Evolutionary conservation across 805 yeast species (phyloP), one percentile per base, ranked within the genome.

Genomic region (Pichia deserticola): DNA sequence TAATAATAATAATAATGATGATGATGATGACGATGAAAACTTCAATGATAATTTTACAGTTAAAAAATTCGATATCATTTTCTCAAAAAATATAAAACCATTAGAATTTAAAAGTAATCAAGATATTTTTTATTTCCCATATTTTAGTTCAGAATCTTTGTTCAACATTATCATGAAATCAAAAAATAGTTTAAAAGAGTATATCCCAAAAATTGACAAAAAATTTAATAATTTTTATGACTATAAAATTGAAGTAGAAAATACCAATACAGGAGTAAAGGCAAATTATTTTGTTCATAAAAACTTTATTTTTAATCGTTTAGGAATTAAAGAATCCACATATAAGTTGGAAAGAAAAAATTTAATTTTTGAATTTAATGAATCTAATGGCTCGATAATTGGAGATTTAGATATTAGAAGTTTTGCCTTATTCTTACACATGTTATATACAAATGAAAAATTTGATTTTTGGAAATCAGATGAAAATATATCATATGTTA

Each of bases 381-480:
- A 49, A 15, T 15, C 38, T n/a, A 12, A 34, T 12, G 41, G 30
- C 13, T 35, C 12, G n/a, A 50, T 63, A 7, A 15, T 50, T n/a
- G 68, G 68, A 20, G 52, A 58, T 29, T 48, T 63, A 4, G 58
- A 57, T 9, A 29, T 61, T 1, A 50, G 60, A 30, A 50, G 65
- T 8, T 60, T 74, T 10, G 61, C 70, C 34, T 64, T 82, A 2
- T 57, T 77, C 8, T 53, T 78, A 6, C 77, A 78, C 57, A 72
- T 70, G 48, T 48, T 79, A 0, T 82, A 82, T 57, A 76, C 82
- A 0, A 79, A 78, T 47, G 57, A 59, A 13, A 60, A 66, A 5
- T 40, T 75, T 5, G 72, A 68, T 40, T 61, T 78, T 9, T 79
- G 84, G 84, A 72, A 68, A 13, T 58, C 60, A 6, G 47, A 40